Evolutionary conservation across 2,329 filamentous ascomycete genomes (phyloP).

Genomic region (Akanthomyces lecanii): DNA sequence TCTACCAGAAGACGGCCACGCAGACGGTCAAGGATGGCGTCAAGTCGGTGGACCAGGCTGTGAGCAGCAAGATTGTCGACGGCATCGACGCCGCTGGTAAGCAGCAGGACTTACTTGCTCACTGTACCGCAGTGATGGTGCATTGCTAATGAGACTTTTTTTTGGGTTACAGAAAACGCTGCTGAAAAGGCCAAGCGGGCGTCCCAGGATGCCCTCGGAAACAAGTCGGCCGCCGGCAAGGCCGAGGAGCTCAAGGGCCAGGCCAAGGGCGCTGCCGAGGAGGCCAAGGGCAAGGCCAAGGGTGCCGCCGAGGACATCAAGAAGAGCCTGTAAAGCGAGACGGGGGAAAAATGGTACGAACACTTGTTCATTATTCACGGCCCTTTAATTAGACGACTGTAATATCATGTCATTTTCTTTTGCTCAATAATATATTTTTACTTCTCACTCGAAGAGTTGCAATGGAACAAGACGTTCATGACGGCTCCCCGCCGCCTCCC

Average conservation of each 20-base stretch:
- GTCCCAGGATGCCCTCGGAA: constrained; percentile 32
- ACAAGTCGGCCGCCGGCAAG: constrained; percentile 31
- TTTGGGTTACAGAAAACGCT: constrained; percentile 30
- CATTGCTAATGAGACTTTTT: background rate
- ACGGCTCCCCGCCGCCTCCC: no score
- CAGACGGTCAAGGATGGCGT: constrained; percentile 56
- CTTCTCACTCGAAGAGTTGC: background rate
- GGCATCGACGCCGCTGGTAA: constrained; percentile 56
- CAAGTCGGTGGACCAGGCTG: constrained; percentile 55
- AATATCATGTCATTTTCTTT: background rate
- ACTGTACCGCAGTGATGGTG: no score
- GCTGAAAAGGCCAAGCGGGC: constrained; percentile 47
- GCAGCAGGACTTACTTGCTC: constrained; percentile 20
- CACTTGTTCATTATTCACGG: background rate
- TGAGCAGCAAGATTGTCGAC: constrained; percentile 58
- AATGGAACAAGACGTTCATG: background rate
- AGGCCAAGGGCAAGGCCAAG: constrained; percentile 38
- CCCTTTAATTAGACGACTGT: background rate
- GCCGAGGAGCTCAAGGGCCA: constrained; percentile 38
- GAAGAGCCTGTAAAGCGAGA: constrained; percentile 26
- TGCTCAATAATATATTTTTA: no score
- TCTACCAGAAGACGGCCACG: constrained; percentile 44
- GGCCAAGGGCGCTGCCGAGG: constrained; percentile 41
- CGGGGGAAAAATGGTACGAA: background rate
- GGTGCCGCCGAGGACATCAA: constrained; percentile 39